phyloP scores from a whole-genome alignment of 192 early-diverging fungal species.

The Lobosporangium transversale region DNA sequence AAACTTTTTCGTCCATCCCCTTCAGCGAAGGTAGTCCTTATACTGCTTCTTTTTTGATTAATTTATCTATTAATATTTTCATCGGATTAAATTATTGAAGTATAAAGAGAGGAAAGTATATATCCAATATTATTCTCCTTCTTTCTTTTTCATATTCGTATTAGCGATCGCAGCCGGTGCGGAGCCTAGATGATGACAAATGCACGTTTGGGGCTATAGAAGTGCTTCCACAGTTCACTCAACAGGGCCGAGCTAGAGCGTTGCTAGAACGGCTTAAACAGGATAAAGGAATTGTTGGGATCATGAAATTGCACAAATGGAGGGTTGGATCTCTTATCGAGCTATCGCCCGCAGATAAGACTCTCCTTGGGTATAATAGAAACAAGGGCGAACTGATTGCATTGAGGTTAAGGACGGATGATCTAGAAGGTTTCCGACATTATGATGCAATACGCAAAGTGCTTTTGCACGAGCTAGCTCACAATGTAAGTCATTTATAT shows the following conservation, averaged over 20 bases:
- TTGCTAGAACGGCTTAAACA: constrained; percentile 73
- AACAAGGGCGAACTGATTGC: constrained; percentile 80
- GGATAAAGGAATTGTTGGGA: constrained; percentile 67
- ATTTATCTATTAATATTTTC: too few relatives aligned
- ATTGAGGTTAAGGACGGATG: constrained; percentile 79
- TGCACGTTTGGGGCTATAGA: constrained; percentile 70
- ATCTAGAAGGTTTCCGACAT: constrained; percentile 78
- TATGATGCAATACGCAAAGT: constrained; percentile 75
- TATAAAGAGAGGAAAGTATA: too few relatives aligned
- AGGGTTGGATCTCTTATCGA: constrained; percentile 73
- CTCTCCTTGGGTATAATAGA: constrained; percentile 75
- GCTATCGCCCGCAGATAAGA: constrained; percentile 71
- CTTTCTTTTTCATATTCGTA: too few relatives aligned
- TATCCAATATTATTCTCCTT: too few relatives aligned
- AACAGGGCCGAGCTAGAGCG: constrained; percentile 60
- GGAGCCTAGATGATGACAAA: constrained; percentile 42
- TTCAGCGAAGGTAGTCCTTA: constrained; percentile 22
- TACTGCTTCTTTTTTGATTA: not conserved
- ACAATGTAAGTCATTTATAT: constrained; percentile 61
- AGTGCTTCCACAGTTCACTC: constrained; percentile 65
- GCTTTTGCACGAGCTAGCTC: constrained; percentile 81
- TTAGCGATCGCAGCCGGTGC: constrained; percentile 31
- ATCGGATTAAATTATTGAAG: too few relatives aligned
- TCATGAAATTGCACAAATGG: constrained; percentile 73
- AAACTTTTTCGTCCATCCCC: constrained; percentile 30